Percentiles rank a stretch among this genome's conserved stretches.
Evolutionary conservation across 2,329 filamentous ascomycete species (phyloP).

Genomic region (Diaporthe destruens): DNA sequence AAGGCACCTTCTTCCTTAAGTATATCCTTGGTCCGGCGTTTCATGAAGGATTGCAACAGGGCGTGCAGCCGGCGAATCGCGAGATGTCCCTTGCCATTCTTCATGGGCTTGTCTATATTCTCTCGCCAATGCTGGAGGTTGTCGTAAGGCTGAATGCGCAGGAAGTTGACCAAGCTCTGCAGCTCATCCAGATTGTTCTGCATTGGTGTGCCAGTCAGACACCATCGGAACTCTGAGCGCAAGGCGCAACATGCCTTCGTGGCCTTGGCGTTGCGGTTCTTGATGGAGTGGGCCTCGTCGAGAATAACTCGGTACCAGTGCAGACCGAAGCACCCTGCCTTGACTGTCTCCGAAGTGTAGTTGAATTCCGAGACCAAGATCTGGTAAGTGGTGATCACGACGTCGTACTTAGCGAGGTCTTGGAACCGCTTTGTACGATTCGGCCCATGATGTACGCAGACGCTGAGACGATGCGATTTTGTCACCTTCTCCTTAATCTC

Average conservation of each 20-base stretch:
- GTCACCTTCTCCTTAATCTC: constrained; percentile 89
- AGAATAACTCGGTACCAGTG: constrained; percentile 97
- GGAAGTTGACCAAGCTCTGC: constrained; percentile 91
- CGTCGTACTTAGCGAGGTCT: constrained; percentile 86
- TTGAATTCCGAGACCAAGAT: constrained; percentile 93
- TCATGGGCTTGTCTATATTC: constrained; percentile 90
- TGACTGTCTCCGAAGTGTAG: constrained; percentile 72
- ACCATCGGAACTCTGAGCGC: constrained; percentile 91
- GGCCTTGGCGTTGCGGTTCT: constrained; percentile 96
- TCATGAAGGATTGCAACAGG: constrained; percentile 94
- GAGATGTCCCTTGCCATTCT: constrained; percentile 87
- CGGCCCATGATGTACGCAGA: constrained; percentile 92
- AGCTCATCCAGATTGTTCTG: constrained; percentile 98
- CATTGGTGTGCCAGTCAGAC: constrained; percentile 95
- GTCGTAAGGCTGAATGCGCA: constrained; percentile 92
- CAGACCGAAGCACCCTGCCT: constrained; percentile 88
- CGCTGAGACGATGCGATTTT: constrained; percentile 76
- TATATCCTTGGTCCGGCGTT: constrained; percentile 98
- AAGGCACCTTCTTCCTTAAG: constrained; percentile 87
- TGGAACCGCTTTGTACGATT: constrained; percentile 83
- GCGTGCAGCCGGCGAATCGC: constrained; percentile 89
- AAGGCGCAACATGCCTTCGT: constrained; percentile 93
- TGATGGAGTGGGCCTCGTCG: constrained; percentile 98
- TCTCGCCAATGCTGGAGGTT: constrained; percentile 90
- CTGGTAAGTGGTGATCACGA: constrained; percentile 97